phyloP scores from a whole-genome alignment of 331 rosid genomes.

The Pyrus hybrid region DNA sequence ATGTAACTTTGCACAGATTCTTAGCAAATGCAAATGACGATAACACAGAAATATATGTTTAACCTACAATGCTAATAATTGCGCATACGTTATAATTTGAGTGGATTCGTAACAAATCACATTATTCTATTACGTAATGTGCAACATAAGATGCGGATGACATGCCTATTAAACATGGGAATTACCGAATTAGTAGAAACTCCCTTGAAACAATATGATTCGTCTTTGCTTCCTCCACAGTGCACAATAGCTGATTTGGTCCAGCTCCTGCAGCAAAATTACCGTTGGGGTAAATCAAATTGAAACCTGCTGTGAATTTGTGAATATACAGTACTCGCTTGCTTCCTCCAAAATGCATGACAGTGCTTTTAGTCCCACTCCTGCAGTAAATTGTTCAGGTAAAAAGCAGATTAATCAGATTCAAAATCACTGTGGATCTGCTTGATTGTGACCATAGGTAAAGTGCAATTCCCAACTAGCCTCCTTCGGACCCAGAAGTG shows the following conservation, averaged over 20 bases:
- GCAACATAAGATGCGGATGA: not conserved
- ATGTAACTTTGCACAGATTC: too few species aligned
- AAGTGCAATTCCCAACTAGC: too few species aligned
- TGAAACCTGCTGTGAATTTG: not conserved
- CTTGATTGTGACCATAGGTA: too few species aligned
- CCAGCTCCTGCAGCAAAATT: not conserved
- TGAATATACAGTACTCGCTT: not conserved
- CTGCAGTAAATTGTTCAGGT: not conserved
- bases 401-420: not conserved
- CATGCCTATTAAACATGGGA: not conserved
- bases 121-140: not conserved
- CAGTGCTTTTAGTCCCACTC: slow-evolving; percentile 17
- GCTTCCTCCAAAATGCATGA: slow-evolving; percentile 1
- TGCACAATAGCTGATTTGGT: not conserved
- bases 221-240: not conserved
- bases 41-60: not conserved
- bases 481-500: fast-evolving
- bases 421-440: too few species aligned
- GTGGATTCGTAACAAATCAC: not conserved
- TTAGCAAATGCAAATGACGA: not conserved
- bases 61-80: not conserved
- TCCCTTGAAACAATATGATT: not conserved
- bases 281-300: not conserved
- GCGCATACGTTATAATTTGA: not conserved
- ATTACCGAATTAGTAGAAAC: too few species aligned